These are phyloP conservation scores for Alternaria postmessia DNA, from an alignment of 2,329 filamentous ascomycete species.

Conservation along the genomic window DNA sequence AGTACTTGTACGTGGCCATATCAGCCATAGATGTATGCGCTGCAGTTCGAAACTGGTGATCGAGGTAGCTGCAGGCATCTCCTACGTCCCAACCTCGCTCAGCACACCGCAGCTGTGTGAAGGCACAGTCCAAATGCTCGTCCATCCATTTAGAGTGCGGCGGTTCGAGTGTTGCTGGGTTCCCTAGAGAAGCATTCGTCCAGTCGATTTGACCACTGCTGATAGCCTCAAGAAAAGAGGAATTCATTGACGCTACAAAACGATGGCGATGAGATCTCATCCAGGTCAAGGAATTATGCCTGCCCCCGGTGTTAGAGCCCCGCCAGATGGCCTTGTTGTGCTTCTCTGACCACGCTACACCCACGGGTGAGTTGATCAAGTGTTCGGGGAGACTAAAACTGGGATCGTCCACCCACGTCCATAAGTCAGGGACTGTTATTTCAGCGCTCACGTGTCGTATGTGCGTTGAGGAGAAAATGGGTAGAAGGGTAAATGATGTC, in stretches of 20 bases:
- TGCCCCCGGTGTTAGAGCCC: not conserved
- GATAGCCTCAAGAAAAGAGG: not conserved
- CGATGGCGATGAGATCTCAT: not conserved
- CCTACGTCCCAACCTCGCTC: not conserved
- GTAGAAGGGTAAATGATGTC: not conserved
- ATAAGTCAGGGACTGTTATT: not conserved
- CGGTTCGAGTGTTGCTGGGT: not conserved
- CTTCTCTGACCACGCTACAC: slow-evolving; percentile 1
- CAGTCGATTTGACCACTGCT: not conserved
- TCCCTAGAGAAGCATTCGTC: not conserved
- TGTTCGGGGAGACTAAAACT: not conserved
- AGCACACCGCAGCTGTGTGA: not conserved
- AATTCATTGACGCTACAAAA: not conserved
- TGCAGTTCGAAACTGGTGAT: not conserved
- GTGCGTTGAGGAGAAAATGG: not conserved
- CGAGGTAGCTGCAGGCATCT: slow-evolving; percentile 1
- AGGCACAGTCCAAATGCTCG: not conserved
- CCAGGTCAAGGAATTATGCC: slow-evolving; percentile 1
- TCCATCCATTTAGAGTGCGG: not conserved
- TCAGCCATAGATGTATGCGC: slow-evolving; percentile 1
- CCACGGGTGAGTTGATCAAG: not conserved
- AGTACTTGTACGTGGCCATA: not conserved
- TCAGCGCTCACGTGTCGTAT: not conserved
- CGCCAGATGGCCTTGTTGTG: slow-evolving; percentile 1
- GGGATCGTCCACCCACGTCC: not conserved